Base-by-base conservation (phyloP, 108 stramenopile genomes). In the Skeletonema grethae region DNA sequence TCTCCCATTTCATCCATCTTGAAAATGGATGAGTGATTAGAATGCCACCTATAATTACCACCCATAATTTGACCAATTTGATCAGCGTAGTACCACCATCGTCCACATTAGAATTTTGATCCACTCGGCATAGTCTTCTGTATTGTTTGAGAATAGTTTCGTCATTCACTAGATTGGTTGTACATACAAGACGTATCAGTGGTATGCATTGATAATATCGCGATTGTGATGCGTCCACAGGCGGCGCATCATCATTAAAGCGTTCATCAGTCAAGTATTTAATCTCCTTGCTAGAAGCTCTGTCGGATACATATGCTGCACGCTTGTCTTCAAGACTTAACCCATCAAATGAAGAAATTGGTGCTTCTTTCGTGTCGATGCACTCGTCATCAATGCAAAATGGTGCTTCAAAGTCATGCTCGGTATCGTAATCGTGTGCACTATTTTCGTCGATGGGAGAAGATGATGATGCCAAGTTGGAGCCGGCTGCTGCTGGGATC, bases 1-100 rank as follows among this genome's bases (percentile, higher is more conserved):
- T 56, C 66, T 86, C 85, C 61, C 74, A 78, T 10, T 58, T 71
- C 75, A 80, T 67, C 65, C 38, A 46, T 55, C 88, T 71, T 3
- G 86, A 88, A 28, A 84, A 57, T 8, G 65, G 41, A 66, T 89
- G 86, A 24, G 85, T 48, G 9, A 87, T 10, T 15, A 76, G 70
- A 43, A 92, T 80, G 12, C 46, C 62, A 24, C 72, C 35, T 53
- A 82, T 73, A 11, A 87, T 83, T 22, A 73, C 30, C 8, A 43
- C 18, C 18, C 84, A 20, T 39, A 92, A 85, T 62, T 88, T 89
- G 38, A 86, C 50, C 9, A 88, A 71, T 72, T 87, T 86, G 36
- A 88, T 36, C n/a, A 66, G 29, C 8, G 59, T 57, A 24, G 48
- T 29, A 0, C 73, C 73, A 31, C 73, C 73, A 74, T 74, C 65